Conservation (phyloP, 495 filamentous ascomycete species). For the Hypoxylon fuscum region DNA sequence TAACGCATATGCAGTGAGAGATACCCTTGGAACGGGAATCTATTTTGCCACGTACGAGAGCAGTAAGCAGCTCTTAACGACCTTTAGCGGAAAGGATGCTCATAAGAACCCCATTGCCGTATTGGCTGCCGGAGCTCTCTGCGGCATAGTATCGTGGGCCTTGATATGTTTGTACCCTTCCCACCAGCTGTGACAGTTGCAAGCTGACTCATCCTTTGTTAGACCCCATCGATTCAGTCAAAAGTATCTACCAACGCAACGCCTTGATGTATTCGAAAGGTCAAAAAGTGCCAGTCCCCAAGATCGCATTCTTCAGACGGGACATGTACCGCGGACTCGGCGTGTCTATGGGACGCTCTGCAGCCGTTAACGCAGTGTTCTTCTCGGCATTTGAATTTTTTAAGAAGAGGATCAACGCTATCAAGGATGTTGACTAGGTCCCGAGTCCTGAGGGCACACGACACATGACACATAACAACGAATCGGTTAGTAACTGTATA, state of each 20-base stretch:
- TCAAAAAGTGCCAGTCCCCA: constrained; percentile 66
- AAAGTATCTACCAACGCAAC: constrained; percentile 83
- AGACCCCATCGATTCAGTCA: constrained; percentile 84
- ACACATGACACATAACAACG: constrained; percentile 1
- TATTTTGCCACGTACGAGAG: constrained; percentile 95
- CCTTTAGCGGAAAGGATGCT: constrained; percentile 70
- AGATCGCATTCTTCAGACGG: constrained; percentile 75
- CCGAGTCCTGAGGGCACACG: no score
- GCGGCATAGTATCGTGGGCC: constrained; percentile 83
- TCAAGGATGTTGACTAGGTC: constrained; percentile 52
- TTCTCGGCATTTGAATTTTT: constrained; percentile 80
- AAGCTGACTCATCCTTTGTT: constrained; percentile 29
- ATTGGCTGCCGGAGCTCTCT: constrained; percentile 76
- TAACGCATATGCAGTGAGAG: constrained; percentile 65
- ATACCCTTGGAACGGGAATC: constrained; percentile 87
- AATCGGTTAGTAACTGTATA: constrained; percentile 20
- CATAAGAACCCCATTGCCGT: constrained; percentile 78
- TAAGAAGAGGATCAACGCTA: constrained; percentile 73
- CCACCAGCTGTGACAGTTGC: constrained; percentile 5
- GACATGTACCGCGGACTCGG: constrained; percentile 80
- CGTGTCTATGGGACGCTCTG: constrained; percentile 81
- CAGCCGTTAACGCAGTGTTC: constrained; percentile 78
- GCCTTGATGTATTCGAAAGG: constrained; percentile 72
- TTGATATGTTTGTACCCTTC: constrained; percentile 64
- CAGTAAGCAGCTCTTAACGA: constrained; percentile 83